These are phyloP conservation scores for Collybia nuda DNA, from an alignment of 768 basidiomycete genomes.

Conservation along the genomic window DNA sequence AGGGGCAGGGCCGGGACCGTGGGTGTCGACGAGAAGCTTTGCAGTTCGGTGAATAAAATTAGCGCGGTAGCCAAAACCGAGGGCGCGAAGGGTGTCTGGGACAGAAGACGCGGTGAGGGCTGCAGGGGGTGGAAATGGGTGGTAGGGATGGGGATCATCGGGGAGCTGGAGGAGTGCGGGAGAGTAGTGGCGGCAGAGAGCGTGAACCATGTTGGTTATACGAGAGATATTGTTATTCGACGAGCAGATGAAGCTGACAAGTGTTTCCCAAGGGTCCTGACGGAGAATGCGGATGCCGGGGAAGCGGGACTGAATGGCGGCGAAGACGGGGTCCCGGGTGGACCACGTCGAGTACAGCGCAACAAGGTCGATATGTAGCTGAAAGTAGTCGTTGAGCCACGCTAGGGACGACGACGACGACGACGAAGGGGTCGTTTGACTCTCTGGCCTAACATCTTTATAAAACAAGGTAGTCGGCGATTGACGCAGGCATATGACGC, in stretches of 20 bases:
- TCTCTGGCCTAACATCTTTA: conserved; percentile 62
- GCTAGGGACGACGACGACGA: conserved; percentile 32
- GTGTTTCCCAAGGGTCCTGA: conserved; percentile 96
- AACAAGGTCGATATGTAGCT: conserved; percentile 73
- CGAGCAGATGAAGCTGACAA: conserved; percentile 96
- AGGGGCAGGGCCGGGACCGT: conserved; percentile 46
- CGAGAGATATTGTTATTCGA: conserved; percentile 96
- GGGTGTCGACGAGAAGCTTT: conserved; percentile 65
- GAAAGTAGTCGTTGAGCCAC: conserved; percentile 89
- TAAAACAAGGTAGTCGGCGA: conserved; percentile 67
- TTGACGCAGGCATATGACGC: conserved; percentile 83
- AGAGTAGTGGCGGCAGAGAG: conserved; percentile 78
- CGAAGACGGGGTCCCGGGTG: conserved; percentile 71
- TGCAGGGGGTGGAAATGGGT: conserved; percentile 85
- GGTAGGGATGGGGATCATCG: conserved; percentile 46
- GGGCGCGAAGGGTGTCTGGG: conserved; percentile 61
- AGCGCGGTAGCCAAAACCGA: conserved; percentile 97
- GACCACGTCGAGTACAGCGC: conserved; percentile 79
- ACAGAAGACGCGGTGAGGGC: conserved; percentile 59
- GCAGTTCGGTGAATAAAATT: conserved; percentile 85
- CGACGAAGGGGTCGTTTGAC: too few species aligned
- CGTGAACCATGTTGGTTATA: conserved; percentile 91
- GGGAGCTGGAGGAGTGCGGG: conserved; percentile 56
- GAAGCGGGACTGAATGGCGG: conserved; percentile 59
- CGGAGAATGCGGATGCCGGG: conserved; percentile 83